These are phyloP conservation scores for Pseudogymnoascus sp. DNA, from an alignment of 2,329 filamentous ascomycete species.

Conservation along the genomic window DNA sequence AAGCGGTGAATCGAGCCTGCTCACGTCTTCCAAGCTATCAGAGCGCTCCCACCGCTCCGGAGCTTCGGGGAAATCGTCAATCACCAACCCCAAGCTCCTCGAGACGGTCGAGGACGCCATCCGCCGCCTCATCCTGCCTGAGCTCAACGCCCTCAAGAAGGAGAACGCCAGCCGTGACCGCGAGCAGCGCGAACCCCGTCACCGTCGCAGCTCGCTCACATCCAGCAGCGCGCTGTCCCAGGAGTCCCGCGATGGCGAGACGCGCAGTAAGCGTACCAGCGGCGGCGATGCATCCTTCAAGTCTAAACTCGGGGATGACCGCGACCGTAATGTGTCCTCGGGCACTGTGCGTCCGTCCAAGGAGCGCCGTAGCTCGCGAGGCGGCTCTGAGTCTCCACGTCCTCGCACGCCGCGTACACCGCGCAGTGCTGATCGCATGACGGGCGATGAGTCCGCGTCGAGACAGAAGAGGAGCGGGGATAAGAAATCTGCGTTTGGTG, in stretches of 20 bases:
- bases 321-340: slow-evolving; percentile 49
- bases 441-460: slow-evolving; percentile 38
- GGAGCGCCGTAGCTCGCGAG: slow-evolving; percentile 40
- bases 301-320: slow-evolving; percentile 34
- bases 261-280: slow-evolving; percentile 4
- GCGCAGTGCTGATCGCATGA: slow-evolving; percentile 31
- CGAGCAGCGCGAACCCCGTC: slow-evolving; percentile 41
- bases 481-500: slow-evolving; percentile 21
- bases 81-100: slow-evolving; percentile 64
- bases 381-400: slow-evolving; percentile 11
- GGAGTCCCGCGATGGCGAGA: slow-evolving; percentile 36
- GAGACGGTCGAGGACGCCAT: slow-evolving; percentile 70
- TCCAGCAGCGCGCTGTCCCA: slow-evolving; percentile 47
- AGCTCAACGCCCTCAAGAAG: slow-evolving; percentile 83
- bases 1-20: slow-evolving; percentile 52
- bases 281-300: slow-evolving; percentile 35
- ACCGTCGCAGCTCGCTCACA: slow-evolving; percentile 52
- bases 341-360: slow-evolving; percentile 43
- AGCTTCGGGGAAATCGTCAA: slow-evolving; percentile 46
- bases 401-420: slow-evolving; percentile 17
- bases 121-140: slow-evolving; percentile 67
- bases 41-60: slow-evolving; percentile 40
- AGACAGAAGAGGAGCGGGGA: slow-evolving; percentile 33
- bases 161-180: slow-evolving; percentile 61
- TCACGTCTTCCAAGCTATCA: slow-evolving; percentile 39